These are phyloP conservation scores for Starmerella vaccinii DNA, from an alignment of 805 yeast genomes.

Conservation along the genomic window DNA sequence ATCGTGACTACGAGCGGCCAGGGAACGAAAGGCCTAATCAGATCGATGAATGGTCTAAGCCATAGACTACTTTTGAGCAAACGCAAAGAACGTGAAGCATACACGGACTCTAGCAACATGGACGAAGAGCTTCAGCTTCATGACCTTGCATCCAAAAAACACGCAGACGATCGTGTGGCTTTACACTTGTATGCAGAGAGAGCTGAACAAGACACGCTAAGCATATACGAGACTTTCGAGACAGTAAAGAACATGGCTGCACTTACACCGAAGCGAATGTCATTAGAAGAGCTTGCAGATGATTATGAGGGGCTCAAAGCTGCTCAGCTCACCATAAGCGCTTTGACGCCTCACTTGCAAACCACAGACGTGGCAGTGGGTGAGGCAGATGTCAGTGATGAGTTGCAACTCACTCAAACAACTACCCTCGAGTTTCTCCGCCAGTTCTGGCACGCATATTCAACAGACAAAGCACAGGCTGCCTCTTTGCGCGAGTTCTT, in stretches of 20 bases:
- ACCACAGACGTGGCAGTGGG: neutral
- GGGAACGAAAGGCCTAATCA: conserved; percentile 52
- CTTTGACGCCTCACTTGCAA: conserved; percentile 14
- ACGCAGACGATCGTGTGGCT: conserved; percentile 9
- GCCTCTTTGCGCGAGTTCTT: conserved; percentile 19
- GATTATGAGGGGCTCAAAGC: conserved; percentile 13
- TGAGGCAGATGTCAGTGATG: conserved; percentile 17
- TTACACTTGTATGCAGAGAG: neutral
- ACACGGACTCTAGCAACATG: conserved; percentile 18
- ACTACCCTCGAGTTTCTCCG: conserved; percentile 65
- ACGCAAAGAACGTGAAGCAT: conserved; percentile 23
- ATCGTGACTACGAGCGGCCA: conserved; percentile 46
- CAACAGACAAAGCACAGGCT: conserved; percentile 31
- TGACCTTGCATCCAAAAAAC: conserved; percentile 23
- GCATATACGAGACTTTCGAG: neutral
- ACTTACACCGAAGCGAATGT: conserved; percentile 33
- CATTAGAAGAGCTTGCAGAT: conserved; percentile 62
- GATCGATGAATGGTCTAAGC: conserved; percentile 81
- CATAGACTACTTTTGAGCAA: conserved; percentile 59
- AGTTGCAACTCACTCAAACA: conserved; percentile 52
- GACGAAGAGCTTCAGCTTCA: conserved; percentile 25
- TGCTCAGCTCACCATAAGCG: conserved; percentile 11
- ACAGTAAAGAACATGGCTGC: neutral
- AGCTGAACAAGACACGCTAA: neutral
- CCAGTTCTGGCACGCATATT: conserved; percentile 49